Conservation (phyloP, 495 filamentous ascomycete genomes). For the Astrocystis sublimbata region DNA sequence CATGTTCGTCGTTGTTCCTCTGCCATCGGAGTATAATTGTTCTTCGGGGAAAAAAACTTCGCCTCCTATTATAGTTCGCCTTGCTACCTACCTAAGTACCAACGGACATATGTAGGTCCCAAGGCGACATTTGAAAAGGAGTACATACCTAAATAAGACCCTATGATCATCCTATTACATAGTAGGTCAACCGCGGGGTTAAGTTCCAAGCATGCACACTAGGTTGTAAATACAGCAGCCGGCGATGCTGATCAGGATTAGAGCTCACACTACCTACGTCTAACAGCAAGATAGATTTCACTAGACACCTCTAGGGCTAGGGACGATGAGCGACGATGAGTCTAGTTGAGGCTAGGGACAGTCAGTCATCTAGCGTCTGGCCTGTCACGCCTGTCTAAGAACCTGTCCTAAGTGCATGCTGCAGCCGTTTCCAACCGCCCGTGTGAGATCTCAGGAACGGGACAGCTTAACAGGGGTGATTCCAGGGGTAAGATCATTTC, state of each 20-base stretch:
- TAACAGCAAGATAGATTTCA: not conserved
- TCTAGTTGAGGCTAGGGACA: not conserved
- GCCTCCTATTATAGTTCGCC: not conserved
- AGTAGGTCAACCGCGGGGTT: not conserved
- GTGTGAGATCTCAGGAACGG: conserved; percentile 13
- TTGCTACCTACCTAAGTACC: not conserved
- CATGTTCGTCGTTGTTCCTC: not conserved
- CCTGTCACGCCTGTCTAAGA: too few species aligned
- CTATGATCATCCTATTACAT: not conserved
- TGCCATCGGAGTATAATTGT: not conserved
- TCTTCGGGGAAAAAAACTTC: not conserved
- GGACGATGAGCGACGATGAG: not conserved
- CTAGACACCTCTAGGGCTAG: not conserved
- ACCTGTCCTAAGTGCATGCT: not conserved
- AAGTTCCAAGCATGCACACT: not conserved
- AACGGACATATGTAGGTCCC: too few species aligned
- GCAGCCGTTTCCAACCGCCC: not conserved
- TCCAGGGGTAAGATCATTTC: conserved; percentile 18
- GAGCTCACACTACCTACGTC: not conserved
- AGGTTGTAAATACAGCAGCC: not conserved
- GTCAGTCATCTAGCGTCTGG: not conserved
- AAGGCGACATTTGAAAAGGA: not conserved
- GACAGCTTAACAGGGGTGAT: conserved; percentile 12
- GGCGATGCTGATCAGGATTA: not conserved
- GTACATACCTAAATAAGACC: not conserved